Percentiles rank a stretch among this genome's conserved stretches.
Evolutionary conservation across 2,329 filamentous ascomycete species (phyloP).

Genomic region (Rachicladosporium sp.): DNA sequence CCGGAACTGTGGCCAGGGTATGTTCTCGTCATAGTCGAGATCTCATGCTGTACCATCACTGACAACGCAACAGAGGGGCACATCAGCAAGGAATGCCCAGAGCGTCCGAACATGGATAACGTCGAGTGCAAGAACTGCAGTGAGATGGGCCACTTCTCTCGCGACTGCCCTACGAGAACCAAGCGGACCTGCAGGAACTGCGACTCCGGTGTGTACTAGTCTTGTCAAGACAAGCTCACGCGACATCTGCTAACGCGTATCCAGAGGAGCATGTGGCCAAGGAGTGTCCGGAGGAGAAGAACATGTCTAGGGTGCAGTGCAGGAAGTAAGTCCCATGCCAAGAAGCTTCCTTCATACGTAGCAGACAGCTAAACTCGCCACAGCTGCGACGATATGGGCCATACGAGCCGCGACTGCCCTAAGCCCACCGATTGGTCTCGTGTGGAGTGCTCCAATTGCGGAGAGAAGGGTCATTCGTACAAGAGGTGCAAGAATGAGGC

Average conservation of each 20-base stretch:
- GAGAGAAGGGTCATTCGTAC: conserved; percentile 17
- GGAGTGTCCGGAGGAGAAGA: conserved; percentile 52
- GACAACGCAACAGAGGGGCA: conserved; percentile 12
- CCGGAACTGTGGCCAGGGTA: conserved; percentile 18
- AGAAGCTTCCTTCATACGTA: too few species aligned
- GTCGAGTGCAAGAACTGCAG: conserved; percentile 33
- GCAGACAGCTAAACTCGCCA: conserved; percentile 6
- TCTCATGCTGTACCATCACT: too few species aligned
- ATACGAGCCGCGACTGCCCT: conserved; percentile 14
- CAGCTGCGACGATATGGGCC: conserved; percentile 30
- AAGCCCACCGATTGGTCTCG: conserved; percentile 26
- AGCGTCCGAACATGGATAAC: conserved; percentile 24
- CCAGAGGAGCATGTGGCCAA: conserved; percentile 46
- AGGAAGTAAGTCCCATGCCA: too few species aligned
- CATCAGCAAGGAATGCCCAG: conserved; percentile 27
- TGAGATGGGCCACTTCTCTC: conserved; percentile 25
- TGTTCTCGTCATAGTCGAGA: too few species aligned
- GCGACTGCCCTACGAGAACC: conserved; percentile 20
- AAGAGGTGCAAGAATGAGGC: conserved; percentile 16
- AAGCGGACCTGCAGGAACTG: conserved; percentile 26
- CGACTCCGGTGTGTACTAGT: conserved; percentile 1
- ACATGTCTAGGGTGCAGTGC: conserved; percentile 37
- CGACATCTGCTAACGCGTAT: conserved; percentile 2
- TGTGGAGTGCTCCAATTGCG: conserved; percentile 36
- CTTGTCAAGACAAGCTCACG: too few species aligned